These are phyloP conservation scores for Mikania micrantha DNA, from an alignment of 129 eudicot genomes.

Conservation along the genomic window DNA sequence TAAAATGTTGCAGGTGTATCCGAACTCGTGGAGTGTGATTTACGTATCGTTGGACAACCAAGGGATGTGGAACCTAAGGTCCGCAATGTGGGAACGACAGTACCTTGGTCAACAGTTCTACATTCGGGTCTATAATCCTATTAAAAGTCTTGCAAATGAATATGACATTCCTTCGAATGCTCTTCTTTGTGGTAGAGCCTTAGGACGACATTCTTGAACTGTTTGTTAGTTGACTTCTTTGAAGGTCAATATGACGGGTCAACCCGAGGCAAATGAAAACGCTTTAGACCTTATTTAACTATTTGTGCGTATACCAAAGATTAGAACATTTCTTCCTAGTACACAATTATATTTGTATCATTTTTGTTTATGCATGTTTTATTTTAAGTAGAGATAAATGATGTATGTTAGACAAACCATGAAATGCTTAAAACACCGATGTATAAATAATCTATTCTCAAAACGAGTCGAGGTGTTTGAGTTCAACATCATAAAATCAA, in stretches of 20 bases:
- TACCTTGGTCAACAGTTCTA: slow-evolving; percentile 94
- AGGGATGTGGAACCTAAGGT: slow-evolving; percentile 97
- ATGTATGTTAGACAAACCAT: background rate
- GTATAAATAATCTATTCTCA: background rate
- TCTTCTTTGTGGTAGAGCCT: slow-evolving; percentile 80
- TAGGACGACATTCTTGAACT: slow-evolving; percentile 41
- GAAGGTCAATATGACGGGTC: slow-evolving; percentile 39
- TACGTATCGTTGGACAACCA: slow-evolving; percentile 88
- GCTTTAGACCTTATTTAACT: background rate
- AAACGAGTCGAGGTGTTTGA: background rate
- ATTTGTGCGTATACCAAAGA: slow-evolving; percentile 8
- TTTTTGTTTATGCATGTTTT: background rate
- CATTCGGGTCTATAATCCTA: slow-evolving; percentile 62
- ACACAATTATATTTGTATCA: slow-evolving; percentile 12
- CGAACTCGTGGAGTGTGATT: slow-evolving; percentile 72
- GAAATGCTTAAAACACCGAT: background rate
- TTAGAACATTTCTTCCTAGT: background rate
- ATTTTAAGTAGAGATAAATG: background rate
- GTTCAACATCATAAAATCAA: too few species aligned
- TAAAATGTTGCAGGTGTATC: slow-evolving; percentile 65
- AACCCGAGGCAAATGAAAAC: slow-evolving; percentile 17
- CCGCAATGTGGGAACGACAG: slow-evolving; percentile 84
- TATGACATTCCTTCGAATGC: slow-evolving; percentile 70
- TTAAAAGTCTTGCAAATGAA: slow-evolving; percentile 54
- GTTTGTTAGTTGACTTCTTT: background rate